phyloP scores from a whole-genome alignment of 441 rosid species.

The Breynia disticha region DNA sequence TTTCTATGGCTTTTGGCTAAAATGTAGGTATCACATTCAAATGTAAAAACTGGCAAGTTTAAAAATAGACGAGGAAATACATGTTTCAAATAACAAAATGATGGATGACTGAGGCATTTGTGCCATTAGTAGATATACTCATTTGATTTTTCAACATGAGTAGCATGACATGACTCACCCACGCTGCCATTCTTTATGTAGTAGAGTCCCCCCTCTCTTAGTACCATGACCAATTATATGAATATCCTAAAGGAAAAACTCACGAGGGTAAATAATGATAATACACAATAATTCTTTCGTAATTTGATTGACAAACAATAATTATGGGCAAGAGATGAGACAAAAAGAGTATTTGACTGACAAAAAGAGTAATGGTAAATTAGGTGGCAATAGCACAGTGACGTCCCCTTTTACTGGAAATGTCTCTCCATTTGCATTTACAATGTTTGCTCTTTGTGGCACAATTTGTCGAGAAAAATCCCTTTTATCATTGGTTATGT shows the following conservation, averaged over 20 bases:
- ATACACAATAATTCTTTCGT: background rate
- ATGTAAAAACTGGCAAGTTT: background rate
- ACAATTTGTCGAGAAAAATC: background rate
- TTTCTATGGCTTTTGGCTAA: background rate
- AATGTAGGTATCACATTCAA: background rate
- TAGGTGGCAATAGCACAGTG: background rate
- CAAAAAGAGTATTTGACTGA: background rate
- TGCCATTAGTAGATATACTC: background rate
- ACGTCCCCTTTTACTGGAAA: background rate
- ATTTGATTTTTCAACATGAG: background rate
- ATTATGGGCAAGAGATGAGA: background rate
- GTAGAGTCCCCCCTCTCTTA: background rate
- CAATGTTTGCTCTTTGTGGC: background rate
- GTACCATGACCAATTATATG: slow-evolving; percentile 2
- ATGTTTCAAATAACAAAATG: background rate
- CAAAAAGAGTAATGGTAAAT: background rate
- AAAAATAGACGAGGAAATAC: background rate
- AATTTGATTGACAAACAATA: background rate
- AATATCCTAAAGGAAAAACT: background rate
- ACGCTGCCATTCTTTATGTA: background rate
- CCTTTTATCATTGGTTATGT: background rate
- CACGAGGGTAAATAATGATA: background rate
- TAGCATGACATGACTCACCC: background rate
- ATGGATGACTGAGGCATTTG: background rate
- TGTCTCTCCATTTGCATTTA: background rate